phyloP scores from a whole-genome alignment of 208 protist species.

The Naegleria gruberi region DNA sequence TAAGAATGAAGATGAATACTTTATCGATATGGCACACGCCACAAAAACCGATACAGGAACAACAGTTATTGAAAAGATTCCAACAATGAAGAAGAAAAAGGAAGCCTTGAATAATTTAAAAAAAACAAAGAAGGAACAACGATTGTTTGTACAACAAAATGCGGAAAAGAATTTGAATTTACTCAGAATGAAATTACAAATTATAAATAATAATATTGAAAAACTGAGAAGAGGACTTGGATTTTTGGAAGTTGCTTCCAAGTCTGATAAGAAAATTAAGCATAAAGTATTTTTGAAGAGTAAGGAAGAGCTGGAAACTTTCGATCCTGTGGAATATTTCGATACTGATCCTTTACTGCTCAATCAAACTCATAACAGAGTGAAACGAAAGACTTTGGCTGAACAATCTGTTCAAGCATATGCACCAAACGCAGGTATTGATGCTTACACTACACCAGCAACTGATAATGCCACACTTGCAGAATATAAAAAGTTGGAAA shows the following conservation, averaged over 20 bases:
- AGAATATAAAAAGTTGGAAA: neutral
- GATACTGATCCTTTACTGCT: neutral
- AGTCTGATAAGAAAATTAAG: neutral
- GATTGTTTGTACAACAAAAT: neutral
- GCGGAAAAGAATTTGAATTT: neutral
- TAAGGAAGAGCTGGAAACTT: neutral
- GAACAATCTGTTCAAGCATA: neutral
- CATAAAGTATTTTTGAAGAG: neutral
- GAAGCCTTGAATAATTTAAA: neutral
- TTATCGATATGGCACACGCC: neutral
- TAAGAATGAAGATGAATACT: slow-evolving; percentile 2
- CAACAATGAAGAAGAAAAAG: neutral
- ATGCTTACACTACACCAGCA: neutral
- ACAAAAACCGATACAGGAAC: neutral
- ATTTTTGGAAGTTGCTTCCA: neutral
- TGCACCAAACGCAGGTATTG: too few species aligned
- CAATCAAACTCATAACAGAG: neutral
- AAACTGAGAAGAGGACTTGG: neutral
- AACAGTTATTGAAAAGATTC: neutral
- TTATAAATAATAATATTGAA: neutral
- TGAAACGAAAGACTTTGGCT: neutral
- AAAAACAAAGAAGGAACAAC: neutral
- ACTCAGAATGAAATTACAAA: neutral
- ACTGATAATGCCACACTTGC: neutral
- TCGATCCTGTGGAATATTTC: neutral